Base-by-base conservation (phyloP, 352 stramenopile species). In the Pythium oligandrum region DNA sequence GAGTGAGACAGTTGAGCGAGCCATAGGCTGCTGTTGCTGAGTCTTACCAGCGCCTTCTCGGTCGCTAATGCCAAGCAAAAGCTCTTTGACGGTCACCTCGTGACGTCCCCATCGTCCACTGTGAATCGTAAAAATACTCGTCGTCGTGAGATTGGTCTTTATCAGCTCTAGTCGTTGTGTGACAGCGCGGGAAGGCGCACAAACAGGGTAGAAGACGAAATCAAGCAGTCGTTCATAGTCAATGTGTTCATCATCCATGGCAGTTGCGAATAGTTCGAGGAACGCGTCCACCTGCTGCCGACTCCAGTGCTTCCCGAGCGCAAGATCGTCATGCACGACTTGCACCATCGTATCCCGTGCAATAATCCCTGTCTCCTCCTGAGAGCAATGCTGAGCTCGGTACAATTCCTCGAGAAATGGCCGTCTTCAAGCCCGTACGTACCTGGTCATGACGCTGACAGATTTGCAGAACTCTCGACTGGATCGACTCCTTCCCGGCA, bases 181-280 rank as follows among this genome's bases (percentile, higher is more conserved):
- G 8, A 10, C 8, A 39, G 30, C 30, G 11, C 9, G 6, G 9
- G 47, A 6, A 9, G 30, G 26, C 34, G 17, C 46, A n/a, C 54
- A 65, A 3, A 78, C 47, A 2, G 74, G 77, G 55, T 78, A 83
- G 44, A 86, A 81, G 2, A 86, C n/a, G 17, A 81, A 78, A 45
- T 78, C 64, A 7, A 84, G 48, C 44, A 88, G 81, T 11, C 75
- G 26, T 1, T 35, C 31, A 30, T 86, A 88, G 55, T 81, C 54
- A 0, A 68, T 26, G 17, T 26, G 12, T 12, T 42, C 38, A 42
- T 12, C 38, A 42, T 12, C 38, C 38, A 12, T 42, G 38, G 38
- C 38, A 12, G 34, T 1, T 4, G 47, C 26, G 44, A 67, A 61
- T 4, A 17, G 45, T 8, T 42, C 38, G 11, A 46, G 40, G 12